Conservation (phyloP, 2,329 filamentous ascomycete genomes). For the Monilinia laxa region DNA sequence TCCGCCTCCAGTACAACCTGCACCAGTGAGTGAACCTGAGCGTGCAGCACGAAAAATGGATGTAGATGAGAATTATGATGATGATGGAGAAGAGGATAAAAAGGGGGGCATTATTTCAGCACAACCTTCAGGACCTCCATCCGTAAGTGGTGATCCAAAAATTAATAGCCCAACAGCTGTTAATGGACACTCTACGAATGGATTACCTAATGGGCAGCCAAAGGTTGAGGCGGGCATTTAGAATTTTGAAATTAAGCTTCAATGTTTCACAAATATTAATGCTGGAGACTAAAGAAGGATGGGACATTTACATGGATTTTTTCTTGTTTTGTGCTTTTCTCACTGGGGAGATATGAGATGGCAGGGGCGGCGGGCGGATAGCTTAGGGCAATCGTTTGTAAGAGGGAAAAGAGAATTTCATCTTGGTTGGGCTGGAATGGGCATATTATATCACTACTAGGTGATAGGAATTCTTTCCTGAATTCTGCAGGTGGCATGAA, state of each 20-base stretch:
- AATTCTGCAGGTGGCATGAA: neutral
- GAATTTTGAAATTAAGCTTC: neutral
- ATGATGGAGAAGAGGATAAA: conserved; percentile 85
- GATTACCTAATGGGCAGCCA: conserved; percentile 37
- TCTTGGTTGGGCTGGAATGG: neutral
- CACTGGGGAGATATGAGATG: neutral
- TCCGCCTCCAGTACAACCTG: conserved; percentile 45
- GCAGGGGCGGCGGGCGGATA: neutral
- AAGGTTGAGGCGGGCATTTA: conserved; percentile 36
- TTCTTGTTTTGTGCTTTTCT: neutral
- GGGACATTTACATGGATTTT: neutral
- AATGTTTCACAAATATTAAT: neutral
- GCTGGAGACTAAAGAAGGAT: neutral
- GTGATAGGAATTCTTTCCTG: neutral
- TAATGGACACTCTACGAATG: conserved; percentile 39
- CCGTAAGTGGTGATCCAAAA: conserved; percentile 49
- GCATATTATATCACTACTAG: neutral
- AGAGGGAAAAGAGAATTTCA: neutral
- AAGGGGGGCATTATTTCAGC: conserved; percentile 53
- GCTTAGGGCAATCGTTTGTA: neutral
- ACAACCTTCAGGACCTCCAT: conserved; percentile 48
- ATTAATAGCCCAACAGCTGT: conserved; percentile 48
- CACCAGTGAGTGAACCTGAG: conserved; percentile 69
- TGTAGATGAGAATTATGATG: conserved; percentile 95
- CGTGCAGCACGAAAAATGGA: conserved; percentile 90